Percentiles rank a stretch among this genome's conserved stretches.
These are phyloP conservation scores for Botrytis squamosa DNA, from an alignment of 2,329 filamentous ascomycete genomes.

Conservation along the genomic window DNA sequence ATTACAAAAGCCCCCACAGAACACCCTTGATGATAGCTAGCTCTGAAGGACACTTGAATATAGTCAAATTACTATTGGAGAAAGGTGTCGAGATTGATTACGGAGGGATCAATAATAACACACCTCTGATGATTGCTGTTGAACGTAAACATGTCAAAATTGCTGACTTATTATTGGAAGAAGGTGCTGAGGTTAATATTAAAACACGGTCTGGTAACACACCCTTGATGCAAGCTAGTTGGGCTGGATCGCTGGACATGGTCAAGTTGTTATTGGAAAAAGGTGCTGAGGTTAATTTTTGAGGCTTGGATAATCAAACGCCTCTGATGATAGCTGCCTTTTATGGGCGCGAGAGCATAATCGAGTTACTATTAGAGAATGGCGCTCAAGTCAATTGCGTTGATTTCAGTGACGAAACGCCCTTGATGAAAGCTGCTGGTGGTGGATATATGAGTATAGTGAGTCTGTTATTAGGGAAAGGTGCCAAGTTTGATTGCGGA, in stretches of 20 bases:
- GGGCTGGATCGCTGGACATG: constrained; percentile 13
- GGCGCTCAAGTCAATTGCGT: background rate
- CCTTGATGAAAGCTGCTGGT: background rate
- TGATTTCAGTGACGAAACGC: constrained; percentile 24
- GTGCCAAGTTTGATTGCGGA: too few relatives aligned
- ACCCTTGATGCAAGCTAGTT: constrained; percentile 19
- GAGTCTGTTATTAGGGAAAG: background rate
- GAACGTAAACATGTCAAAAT: accelerated
- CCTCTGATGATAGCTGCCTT: background rate
- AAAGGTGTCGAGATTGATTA: too few relatives aligned
- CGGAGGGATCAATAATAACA: too few relatives aligned
- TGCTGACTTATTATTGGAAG: background rate
- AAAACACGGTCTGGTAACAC: background rate
- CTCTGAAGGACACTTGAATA: too few relatives aligned
- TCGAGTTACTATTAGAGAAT: background rate
- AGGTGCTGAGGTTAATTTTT: background rate
- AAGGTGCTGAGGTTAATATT: background rate
- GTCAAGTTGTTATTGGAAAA: constrained; percentile 25
- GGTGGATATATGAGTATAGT: background rate
- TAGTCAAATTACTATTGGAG: constrained; percentile 6
- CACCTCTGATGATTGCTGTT: background rate
- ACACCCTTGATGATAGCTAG: constrained; percentile 19
- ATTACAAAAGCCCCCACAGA: too few relatives aligned
- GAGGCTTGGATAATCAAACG: background rate
- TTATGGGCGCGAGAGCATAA: background rate